A percentile compares a stretch with the other conserved stretches of the same genome.
Evolutionary conservation across 1,139 yeast species (phyloP).

Genomic region (Williopsis jadinii): DNA sequence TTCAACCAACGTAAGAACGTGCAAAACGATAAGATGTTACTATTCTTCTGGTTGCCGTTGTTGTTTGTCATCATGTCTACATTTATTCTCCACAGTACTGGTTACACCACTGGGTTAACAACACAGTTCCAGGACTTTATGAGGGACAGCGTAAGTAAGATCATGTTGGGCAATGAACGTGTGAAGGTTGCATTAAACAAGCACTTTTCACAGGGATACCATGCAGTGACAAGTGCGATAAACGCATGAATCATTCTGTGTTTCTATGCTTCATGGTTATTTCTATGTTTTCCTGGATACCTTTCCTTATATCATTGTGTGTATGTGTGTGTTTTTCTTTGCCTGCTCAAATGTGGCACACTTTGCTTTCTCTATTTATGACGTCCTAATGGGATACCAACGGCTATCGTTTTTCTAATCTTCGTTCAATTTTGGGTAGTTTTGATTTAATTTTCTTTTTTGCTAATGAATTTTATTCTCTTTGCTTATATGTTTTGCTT

Average conservation of each 20-base stretch:
- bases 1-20: slow-evolving; percentile 59
- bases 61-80: slow-evolving; percentile 46
- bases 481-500: too few relatives aligned
- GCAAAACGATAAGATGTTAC: slow-evolving; percentile 76
- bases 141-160: slow-evolving; percentile 49
- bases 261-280: not conserved
- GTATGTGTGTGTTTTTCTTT: too few relatives aligned
- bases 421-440: too few relatives aligned
- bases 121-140: slow-evolving; percentile 37
- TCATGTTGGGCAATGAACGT: slow-evolving; percentile 66
- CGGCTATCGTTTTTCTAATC: too few relatives aligned
- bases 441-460: too few relatives aligned
- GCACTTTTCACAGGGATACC: slow-evolving; percentile 30
- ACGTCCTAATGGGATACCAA: too few relatives aligned
- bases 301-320: too few relatives aligned
- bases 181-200: slow-evolving; percentile 47
- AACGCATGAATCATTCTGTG: slow-evolving; percentile 3
- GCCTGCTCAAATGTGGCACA: too few relatives aligned
- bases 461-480: too few relatives aligned
- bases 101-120: slow-evolving; percentile 28
- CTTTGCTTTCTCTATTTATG: too few relatives aligned
- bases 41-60: slow-evolving; percentile 84
- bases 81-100: slow-evolving; percentile 44
- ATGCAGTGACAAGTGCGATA: slow-evolving; percentile 26
- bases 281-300: too few relatives aligned